phyloP scores from a whole-genome alignment of 2,329 filamentous ascomycete species.

The Colletotrichum magnum region DNA sequence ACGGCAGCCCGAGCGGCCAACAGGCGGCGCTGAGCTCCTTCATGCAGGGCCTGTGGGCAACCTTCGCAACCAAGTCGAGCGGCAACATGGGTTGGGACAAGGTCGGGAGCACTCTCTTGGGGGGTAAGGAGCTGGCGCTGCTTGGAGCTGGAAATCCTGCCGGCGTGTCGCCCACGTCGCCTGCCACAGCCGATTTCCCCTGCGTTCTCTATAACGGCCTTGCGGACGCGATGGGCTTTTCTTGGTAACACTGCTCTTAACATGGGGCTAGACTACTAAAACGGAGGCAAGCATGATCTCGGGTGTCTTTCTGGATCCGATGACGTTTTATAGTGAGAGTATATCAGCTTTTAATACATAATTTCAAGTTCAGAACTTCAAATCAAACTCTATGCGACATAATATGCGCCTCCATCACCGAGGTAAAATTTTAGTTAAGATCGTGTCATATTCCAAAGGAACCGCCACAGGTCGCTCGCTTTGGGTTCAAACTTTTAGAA shows the following conservation, averaged over 20 bases:
- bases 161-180: background rate
- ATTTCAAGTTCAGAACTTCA: no score
- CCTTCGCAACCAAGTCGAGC: conserved; percentile 31
- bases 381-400: no score
- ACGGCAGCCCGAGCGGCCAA: conserved; percentile 16
- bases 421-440: no score
- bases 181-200: conserved; percentile 13
- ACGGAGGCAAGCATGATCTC: no score
- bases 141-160: background rate
- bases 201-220: conserved; percentile 7
- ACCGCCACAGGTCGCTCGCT: no score
- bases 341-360: no score
- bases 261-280: background rate
- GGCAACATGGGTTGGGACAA: conserved; percentile 29
- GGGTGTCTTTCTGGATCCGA: no score
- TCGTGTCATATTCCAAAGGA: no score
- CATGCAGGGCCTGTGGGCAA: conserved; percentile 33
- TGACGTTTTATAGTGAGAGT: no score
- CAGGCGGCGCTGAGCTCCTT: conserved; percentile 26
- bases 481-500: no score
- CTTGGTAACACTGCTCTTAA: background rate
- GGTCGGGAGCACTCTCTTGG: conserved; percentile 19
- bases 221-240: conserved; percentile 2
- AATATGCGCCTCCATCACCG: accelerated
- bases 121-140: conserved; percentile 12